Conservation (phyloP, 1,139 yeast species). For the Saccharomycopsis phalli region DNA sequence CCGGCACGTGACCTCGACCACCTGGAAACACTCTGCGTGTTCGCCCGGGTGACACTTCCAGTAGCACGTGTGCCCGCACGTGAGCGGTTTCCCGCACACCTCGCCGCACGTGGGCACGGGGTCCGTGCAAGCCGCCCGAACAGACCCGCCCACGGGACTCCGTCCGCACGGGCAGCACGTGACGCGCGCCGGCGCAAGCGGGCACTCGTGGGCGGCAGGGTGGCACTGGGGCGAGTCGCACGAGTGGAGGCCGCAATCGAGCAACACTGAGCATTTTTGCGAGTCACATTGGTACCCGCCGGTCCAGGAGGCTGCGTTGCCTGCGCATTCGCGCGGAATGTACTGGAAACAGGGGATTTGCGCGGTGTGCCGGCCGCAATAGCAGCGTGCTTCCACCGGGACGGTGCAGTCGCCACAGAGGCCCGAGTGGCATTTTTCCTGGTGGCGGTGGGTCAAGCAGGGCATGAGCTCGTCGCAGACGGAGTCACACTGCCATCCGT, state of each 20-base stretch:
- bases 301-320: constrained; percentile 7
- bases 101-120: constrained; percentile 67
- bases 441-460: constrained; percentile 69
- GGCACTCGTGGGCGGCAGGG: constrained; percentile 49
- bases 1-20: constrained; percentile 27
- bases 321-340: constrained; percentile 22
- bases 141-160: constrained; percentile 33
- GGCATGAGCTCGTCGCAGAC: constrained; percentile 51
- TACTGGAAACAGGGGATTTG: constrained; percentile 43
- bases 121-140: constrained; percentile 58
- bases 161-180: constrained; percentile 77
- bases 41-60: constrained; percentile 77
- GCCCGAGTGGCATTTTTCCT: constrained; percentile 56
- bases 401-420: constrained; percentile 67
- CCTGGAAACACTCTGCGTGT: constrained; percentile 46
- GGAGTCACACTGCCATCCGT: constrained; percentile 63
- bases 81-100: constrained; percentile 50
- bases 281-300: constrained; percentile 38
- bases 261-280: constrained; percentile 38
- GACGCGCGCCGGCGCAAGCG: constrained; percentile 48
- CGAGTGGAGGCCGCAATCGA: constrained; percentile 47
- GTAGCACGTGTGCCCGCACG: constrained; percentile 65
- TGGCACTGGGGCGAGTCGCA: constrained; percentile 43
- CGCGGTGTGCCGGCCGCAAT: constrained; percentile 56
- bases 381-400: constrained; percentile 44